These are phyloP conservation scores for Voacanga thouarsii DNA, from an alignment of 257 asterid species.

Conservation along the genomic window DNA sequence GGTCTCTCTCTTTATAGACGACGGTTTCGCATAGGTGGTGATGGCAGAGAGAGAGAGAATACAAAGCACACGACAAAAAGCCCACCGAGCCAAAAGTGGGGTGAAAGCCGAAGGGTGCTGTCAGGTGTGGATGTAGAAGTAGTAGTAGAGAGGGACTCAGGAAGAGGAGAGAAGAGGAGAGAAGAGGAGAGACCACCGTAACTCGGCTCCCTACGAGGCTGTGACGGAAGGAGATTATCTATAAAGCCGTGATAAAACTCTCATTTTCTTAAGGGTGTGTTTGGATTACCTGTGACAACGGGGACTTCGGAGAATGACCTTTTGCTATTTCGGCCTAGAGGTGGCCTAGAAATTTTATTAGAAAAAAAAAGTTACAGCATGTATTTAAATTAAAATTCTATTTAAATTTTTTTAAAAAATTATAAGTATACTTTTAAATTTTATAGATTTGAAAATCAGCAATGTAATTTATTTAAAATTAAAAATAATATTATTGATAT, in stretches of 20 bases:
- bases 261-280: neutral
- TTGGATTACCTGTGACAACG: neutral
- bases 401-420: too few relatives aligned
- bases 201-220: neutral
- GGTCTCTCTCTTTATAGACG: neutral
- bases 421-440: too few relatives aligned
- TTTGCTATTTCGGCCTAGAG: too few relatives aligned
- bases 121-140: neutral
- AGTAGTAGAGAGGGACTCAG: neutral
- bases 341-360: too few relatives aligned
- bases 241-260: neutral
- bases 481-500: too few relatives aligned
- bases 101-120: neutral
- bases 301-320: too few relatives aligned
- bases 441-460: too few relatives aligned
- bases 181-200: neutral
- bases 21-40: conserved; percentile 1
- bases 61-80: neutral
- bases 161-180: neutral
- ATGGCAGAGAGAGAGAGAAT: neutral
- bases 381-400: too few relatives aligned
- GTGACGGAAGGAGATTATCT: neutral
- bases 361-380: too few relatives aligned
- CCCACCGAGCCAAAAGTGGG: neutral
- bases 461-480: too few relatives aligned